Percentiles rank a stretch among this genome's conserved stretches.
These are phyloP conservation scores for Ceratocystis eucalypticola DNA, from an alignment of 2,329 filamentous ascomycete species.

Conservation along the genomic window DNA sequence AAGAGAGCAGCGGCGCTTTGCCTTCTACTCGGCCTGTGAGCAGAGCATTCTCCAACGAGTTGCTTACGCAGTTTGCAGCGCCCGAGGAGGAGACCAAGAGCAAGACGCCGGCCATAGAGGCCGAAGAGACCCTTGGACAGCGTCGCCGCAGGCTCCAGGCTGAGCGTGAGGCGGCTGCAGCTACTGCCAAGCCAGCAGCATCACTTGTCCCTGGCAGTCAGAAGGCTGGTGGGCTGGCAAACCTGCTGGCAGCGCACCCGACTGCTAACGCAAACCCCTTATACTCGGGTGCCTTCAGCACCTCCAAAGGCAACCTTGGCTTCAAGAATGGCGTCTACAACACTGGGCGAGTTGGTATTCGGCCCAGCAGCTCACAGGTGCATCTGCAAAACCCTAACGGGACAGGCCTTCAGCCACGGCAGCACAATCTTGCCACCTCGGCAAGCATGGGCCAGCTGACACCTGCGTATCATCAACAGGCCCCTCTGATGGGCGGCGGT, in stretches of 20 bases:
- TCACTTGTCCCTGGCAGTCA: constrained; percentile 20
- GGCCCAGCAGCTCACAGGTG: constrained; percentile 15
- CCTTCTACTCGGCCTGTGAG: constrained; percentile 47
- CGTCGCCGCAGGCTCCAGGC: constrained; percentile 60
- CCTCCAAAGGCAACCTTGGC: constrained; percentile 29
- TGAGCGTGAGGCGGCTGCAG: constrained; percentile 49
- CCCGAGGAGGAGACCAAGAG: constrained; percentile 7
- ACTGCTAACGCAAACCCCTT: constrained; percentile 23
- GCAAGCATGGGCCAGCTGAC: constrained; percentile 13
- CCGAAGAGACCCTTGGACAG: constrained; percentile 68
- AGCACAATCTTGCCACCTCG: constrained; percentile 25
- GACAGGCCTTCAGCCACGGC: constrained; percentile 7
- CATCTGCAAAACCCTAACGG: constrained; percentile 2
- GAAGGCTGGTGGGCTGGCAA: constrained; percentile 41
- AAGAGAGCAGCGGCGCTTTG: constrained; percentile 27
- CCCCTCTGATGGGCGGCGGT: neutral
- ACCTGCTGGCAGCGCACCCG: constrained; percentile 39
- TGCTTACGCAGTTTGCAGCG: constrained; percentile 47
- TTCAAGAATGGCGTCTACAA: constrained; percentile 43
- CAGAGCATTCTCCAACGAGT: constrained; percentile 52
- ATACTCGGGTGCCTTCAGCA: constrained; percentile 23
- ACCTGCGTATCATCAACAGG: neutral
- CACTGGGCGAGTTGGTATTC: constrained; percentile 33
- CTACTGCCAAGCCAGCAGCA: constrained; percentile 34
- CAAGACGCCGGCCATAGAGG: constrained; percentile 31